Percentiles rank a stretch among this genome's conserved stretches.
Conservation (phyloP, 75 land plant species). For the Picea glauca region DNA sequence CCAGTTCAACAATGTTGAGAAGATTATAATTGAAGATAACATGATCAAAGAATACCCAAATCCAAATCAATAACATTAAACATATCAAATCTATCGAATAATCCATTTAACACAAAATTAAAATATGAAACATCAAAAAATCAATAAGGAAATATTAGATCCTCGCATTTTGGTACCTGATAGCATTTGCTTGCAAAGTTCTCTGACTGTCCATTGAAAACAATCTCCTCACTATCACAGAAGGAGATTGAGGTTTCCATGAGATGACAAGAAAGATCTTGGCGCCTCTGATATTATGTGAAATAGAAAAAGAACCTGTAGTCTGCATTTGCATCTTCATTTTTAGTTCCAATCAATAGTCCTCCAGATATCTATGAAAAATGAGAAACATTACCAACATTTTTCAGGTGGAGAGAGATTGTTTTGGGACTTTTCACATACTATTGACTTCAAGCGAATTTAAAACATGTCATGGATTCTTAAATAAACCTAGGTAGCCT, state of each 20-base stretch:
- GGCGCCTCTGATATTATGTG: background rate
- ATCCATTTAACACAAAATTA: background rate
- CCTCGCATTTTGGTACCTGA: conserved; percentile 1
- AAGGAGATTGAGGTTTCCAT: background rate
- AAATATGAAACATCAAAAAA: background rate
- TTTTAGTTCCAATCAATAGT: background rate
- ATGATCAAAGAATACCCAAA: background rate
- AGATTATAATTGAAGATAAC: background rate
- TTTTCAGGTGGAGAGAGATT: background rate
- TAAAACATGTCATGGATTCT: no score
- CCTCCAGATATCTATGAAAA: background rate
- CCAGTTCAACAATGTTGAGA: background rate
- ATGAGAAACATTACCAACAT: background rate
- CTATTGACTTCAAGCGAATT: background rate
- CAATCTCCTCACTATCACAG: no score
- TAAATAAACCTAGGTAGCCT: no score
- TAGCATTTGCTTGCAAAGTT: background rate
- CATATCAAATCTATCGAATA: background rate
- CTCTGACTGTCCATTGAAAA: background rate
- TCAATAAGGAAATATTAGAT: background rate
- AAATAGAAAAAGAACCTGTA: no score
- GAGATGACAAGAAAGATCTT: background rate
- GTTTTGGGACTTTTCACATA: no score
- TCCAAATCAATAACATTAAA: background rate
- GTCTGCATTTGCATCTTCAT: background rate